Conservation (phyloP, 2,329 filamentous ascomycete species). For the Aspergillus ochraceoroseus region DNA sequence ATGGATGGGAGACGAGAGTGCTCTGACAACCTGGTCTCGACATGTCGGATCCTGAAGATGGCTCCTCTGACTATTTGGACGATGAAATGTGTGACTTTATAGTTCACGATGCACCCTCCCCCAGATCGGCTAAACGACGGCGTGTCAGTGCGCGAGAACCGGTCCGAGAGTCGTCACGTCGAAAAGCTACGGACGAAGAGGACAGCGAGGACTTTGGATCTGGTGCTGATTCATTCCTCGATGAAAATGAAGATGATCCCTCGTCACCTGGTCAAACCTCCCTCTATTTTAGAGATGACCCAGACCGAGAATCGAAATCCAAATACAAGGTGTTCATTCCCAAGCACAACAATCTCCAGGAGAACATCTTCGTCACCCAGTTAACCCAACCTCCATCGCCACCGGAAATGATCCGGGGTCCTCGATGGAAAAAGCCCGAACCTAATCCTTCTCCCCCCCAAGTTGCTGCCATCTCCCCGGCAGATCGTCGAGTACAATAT, state of each 20-base stretch:
- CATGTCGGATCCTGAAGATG: conserved; percentile 31
- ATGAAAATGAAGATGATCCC: conserved; percentile 19
- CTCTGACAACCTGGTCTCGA: conserved; percentile 8
- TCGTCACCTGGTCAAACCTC: conserved; percentile 16
- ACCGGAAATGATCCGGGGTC: conserved; percentile 49
- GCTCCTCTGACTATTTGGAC: conserved; percentile 30
- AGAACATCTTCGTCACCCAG: conserved; percentile 47
- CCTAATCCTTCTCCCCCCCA: conserved; percentile 22
- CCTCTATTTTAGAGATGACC: conserved; percentile 17
- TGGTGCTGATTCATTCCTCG: conserved; percentile 20
- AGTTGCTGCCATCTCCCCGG: conserved; percentile 11
- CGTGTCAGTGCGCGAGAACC: conserved; percentile 25
- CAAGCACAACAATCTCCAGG: conserved; percentile 37
- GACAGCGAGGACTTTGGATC: conserved; percentile 16
- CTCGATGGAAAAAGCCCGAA: conserved; percentile 48
- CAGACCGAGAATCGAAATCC: conserved; percentile 24
- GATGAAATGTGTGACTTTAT: conserved; percentile 30
- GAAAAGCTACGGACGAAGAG: conserved; percentile 8
- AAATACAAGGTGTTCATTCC: conserved; percentile 43
- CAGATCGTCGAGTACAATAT: conserved; percentile 1
- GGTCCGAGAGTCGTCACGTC: not conserved
- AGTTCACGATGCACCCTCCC: conserved; percentile 23
- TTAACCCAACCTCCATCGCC: conserved; percentile 48
- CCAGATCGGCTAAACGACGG: conserved; percentile 34
- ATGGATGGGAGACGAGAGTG: too few species aligned